Evolutionary conservation across 768 basidiomycete species (phyloP), one percentile per base, ranked within the genome.

Genomic region (Boletus patriciae): DNA sequence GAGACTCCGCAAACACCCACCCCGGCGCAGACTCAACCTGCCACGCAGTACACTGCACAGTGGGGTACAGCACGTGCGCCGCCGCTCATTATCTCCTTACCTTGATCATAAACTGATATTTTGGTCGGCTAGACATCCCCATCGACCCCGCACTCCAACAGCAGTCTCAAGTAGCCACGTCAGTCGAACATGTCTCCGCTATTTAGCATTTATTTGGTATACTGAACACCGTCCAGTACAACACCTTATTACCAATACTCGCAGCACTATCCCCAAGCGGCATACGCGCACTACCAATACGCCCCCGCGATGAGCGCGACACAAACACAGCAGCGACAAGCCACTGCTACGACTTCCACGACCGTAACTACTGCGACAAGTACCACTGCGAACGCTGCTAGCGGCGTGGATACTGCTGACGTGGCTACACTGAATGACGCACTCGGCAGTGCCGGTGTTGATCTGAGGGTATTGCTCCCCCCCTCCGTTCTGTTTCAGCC

Each of bases 401-500:
- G 69, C 43, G 74, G 73, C 1, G 76, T 84, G 54, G 88, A 88
- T 62, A 84, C 83, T 3, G 73, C 85, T 4, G 90, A 92, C 64
- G 82, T 92, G 34, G 83, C 90, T 12, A 89, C 87, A 8, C 66
- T 94, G 42, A 92, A 91, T 54, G 91, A 94, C 62, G 92, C 90
- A 5, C 74, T 94, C 2, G 92, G 90, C 6, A 91, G 90, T 66
- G 91, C 90, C 8, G 91, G 92, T 12, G 90, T 94, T 8, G 92
- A 94, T 73, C 74, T 94, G n/a, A 74, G 88, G 68, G 90, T 89
- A 61, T 59, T 79, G 71, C 33, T 16, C 29, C 52, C 33, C 29
- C 44, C 13, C 41, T 37, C n/a, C 33, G 15, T 29, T 23, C 37
- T 19, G 8, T 36, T n/a, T 15, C 25, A 10, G 6, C 27, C n/a